A percentile compares a stretch with the other conserved stretches of the same genome.
phyloP scores from a whole-genome alignment of 73 alveolate species.

The Uronychia setigera region DNA sequence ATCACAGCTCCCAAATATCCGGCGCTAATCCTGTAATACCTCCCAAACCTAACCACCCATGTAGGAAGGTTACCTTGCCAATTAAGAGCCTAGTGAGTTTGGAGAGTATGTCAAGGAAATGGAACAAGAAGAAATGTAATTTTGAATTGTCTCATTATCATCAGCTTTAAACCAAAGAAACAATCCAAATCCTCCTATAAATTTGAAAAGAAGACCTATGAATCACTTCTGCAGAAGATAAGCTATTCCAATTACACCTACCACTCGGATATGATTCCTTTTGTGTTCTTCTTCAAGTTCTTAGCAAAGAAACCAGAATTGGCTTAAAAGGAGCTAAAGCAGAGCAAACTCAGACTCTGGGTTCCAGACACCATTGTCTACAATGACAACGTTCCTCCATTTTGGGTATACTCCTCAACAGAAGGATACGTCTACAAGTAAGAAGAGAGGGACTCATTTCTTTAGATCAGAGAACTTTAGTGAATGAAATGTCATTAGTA shows the following conservation, averaged over 20 bases:
- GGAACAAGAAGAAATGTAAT: not conserved
- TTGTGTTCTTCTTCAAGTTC: slow-evolving; percentile 82
- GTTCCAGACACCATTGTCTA: slow-evolving; percentile 95
- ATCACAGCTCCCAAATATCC: not conserved
- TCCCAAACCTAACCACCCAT: too few species aligned
- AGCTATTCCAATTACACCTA: not conserved
- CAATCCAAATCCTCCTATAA: not conserved
- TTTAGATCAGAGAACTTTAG: slow-evolving; percentile 84
- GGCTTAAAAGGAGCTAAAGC: slow-evolving; percentile 75
- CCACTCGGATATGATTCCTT: slow-evolving; percentile 59
- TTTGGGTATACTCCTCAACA: slow-evolving; percentile 90
- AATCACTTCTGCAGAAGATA: not conserved
- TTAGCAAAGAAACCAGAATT: slow-evolving; percentile 87
- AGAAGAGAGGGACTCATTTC: not conserved
- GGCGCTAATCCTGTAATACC: not conserved
- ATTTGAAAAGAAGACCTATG: slow-evolving; percentile 6
- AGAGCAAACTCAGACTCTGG: slow-evolving; percentile 80
- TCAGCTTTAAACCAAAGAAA: not conserved
- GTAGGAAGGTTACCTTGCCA: slow-evolving; percentile 7
- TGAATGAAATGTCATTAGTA: slow-evolving; percentile 61
- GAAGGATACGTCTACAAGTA: slow-evolving; percentile 84
- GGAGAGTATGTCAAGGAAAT: not conserved
- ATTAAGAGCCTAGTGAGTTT: not conserved
- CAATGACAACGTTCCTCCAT: slow-evolving; percentile 90
- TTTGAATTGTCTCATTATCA: not conserved